Evolutionary conservation across 352 stramenopile species (phyloP), one percentile per base, ranked within the genome.

Genomic region (Globisporangium canariense): DNA sequence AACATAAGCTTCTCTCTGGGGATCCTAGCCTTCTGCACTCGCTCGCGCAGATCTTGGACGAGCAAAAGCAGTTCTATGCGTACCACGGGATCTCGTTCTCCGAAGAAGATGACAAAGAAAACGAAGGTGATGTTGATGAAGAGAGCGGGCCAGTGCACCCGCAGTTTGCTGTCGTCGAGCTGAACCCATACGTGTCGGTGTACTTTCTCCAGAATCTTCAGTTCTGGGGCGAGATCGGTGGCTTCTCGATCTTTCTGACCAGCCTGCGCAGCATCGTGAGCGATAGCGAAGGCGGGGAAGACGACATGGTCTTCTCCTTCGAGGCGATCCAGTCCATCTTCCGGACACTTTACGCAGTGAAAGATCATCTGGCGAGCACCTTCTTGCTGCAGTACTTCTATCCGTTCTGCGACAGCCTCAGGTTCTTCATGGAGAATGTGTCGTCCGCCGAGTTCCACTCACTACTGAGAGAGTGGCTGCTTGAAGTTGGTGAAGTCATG

Each of bases 401-500:
- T 0, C 57, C 73, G 9, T 55, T 93, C 3, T 64, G 63, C 6
- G 62, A 75, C 16, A 66, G 71, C 0, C 66, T 81, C 0, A 60
- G 66, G 0, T 47, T 47, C 7, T 83, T 81, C 36, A 36, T 90
- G 14, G 14, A 22, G 10, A 68, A 43, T 0, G 28, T 84, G 6
- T 41, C 57, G 11, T 16, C 71, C 0, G 34, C 36, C 1, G 71
- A 86, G 5, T 76, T 93, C 32, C 60, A 70, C 3, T n/a, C 49
- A 10, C 8, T 86, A 3, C 65, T 74, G n/a, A 74, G 81, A 11
- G 81, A 90, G 9, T 68, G 70, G 14, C 30, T 90, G 28, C 43
- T 85, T 22, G 84, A 93, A 58, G 59, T 87, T 2, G 73, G 81
- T 9, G 77, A 91, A 32, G 74, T 91, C 2, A 68, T 89, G 51